Percentiles rank a stretch among this genome's conserved stretches.
These are phyloP conservation scores for Parathielavia hyrcaniae DNA, from an alignment of 495 filamentous ascomycete species.

Conservation along the genomic window DNA sequence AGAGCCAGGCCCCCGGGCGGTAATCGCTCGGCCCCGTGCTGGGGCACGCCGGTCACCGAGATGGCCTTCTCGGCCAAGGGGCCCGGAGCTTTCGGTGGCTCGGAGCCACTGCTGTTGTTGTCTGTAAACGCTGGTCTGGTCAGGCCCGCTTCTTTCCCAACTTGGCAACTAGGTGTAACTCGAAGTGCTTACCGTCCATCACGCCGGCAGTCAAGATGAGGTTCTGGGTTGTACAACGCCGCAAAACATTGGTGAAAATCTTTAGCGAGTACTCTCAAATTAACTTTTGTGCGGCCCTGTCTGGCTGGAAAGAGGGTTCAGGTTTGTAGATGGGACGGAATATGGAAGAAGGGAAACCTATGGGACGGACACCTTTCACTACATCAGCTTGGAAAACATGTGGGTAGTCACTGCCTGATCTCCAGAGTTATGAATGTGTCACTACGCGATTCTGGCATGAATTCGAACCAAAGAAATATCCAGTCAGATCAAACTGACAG, in stretches of 20 bases:
- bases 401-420: background rate
- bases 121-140: background rate
- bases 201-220: background rate
- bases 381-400: background rate
- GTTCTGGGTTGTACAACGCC: background rate
- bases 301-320: background rate
- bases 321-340: background rate
- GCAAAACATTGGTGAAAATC: background rate
- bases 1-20: background rate
- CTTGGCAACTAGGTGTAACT: background rate
- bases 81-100: background rate
- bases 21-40: background rate
- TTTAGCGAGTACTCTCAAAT: background rate
- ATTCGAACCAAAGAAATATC: no score
- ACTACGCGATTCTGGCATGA: background rate
- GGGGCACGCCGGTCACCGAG: background rate
- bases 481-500: no score
- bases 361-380: background rate
- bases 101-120: no score
- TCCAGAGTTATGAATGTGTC: background rate
- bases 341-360: background rate
- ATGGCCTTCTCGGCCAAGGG: background rate
- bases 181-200: constrained; percentile 6
- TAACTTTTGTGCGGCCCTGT: background rate
- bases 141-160: constrained; percentile 4